Percentiles rank a stretch among this genome's conserved stretches.
These are phyloP conservation scores for Oropetium thomaeum DNA, from an alignment of 176 grass and related monocot species.

Conservation along the genomic window DNA sequence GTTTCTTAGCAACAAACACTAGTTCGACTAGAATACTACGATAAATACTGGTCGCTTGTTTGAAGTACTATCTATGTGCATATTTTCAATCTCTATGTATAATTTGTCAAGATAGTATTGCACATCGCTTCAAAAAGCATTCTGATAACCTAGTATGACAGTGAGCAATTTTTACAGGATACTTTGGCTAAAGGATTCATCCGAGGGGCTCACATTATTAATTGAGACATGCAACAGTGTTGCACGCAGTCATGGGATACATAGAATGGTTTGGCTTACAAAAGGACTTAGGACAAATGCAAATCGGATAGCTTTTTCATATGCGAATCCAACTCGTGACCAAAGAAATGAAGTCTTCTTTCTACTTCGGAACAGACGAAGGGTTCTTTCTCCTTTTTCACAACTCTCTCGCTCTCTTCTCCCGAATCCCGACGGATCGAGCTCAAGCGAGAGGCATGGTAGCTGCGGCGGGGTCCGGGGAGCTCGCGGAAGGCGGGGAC, in stretches of 20 bases:
- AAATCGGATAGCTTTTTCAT: no score
- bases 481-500: no score
- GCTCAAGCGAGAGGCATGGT: no score
- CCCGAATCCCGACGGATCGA: no score
- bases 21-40: neutral
- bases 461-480: no score
- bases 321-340: no score
- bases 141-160: neutral
- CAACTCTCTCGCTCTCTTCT: no score
- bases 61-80: neutral
- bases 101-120: conserved; percentile 2
- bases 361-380: no score
- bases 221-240: conserved; percentile 1
- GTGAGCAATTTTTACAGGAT: neutral
- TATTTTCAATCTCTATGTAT: conserved; percentile 13
- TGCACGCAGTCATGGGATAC: conserved; percentile 19
- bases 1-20: conserved; percentile 14
- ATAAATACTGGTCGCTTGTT: neutral
- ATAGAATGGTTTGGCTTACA: no score
- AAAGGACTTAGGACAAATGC: no score
- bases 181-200: neutral
- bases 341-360: no score
- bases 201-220: conserved; percentile 3
- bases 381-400: no score
- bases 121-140: neutral